phyloP scores from a whole-genome alignment of 192 early-diverging fungal genomes.

The Coemansia sp. region DNA sequence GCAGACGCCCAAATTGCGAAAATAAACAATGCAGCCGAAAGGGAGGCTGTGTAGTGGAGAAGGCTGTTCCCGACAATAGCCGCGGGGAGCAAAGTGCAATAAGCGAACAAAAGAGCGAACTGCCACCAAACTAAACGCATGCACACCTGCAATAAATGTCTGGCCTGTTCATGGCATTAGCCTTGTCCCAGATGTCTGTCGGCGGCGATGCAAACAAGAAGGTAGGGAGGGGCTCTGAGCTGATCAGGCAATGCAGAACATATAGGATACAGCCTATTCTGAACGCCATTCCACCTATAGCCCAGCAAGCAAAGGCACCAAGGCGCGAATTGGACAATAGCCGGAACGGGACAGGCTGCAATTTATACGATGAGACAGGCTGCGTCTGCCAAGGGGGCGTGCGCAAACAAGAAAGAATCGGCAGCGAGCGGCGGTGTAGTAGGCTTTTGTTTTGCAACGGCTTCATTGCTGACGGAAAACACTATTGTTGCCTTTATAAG shows the following conservation, averaged over 20 bases:
- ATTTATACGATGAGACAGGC: background rate
- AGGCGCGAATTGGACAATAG: too few species aligned
- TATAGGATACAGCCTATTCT: too few species aligned
- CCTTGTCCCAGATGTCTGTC: background rate
- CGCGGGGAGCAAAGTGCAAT: constrained; percentile 8
- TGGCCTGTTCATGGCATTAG: background rate
- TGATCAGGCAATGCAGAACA: background rate
- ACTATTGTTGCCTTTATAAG: background rate
- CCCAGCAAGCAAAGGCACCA: too few species aligned
- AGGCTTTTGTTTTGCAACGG: background rate
- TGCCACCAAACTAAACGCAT: constrained; percentile 13
- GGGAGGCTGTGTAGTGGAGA: constrained; percentile 19
- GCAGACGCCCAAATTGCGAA: constrained; percentile 1
- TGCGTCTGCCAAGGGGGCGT: background rate
- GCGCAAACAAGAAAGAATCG: background rate
- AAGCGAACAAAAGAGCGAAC: constrained; percentile 6
- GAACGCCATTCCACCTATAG: too few species aligned
- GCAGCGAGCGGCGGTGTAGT: constrained; percentile 6
- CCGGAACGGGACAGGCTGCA: too few species aligned
- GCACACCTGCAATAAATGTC: constrained; percentile 1
- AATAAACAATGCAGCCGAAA: constrained; percentile 11
- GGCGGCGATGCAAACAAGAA: background rate
- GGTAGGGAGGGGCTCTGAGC: too few species aligned
- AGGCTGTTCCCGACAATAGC: constrained; percentile 4
- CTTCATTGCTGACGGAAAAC: background rate